Evolutionary conservation across 331 rosid species (phyloP).

Genomic region (Cucumis variabilis): DNA sequence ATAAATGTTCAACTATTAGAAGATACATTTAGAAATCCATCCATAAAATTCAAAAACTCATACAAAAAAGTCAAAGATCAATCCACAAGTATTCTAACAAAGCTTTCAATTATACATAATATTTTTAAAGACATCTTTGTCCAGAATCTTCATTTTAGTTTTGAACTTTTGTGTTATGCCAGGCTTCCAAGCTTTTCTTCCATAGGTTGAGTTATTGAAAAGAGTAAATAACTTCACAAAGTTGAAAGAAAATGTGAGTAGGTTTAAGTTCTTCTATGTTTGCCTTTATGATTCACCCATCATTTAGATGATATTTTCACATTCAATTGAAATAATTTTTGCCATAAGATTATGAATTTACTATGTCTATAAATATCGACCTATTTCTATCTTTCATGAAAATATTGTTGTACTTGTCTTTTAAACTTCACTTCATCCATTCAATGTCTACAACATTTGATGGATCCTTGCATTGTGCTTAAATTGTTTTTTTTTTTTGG

Average conservation of each 20-base stretch:
- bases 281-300: background rate
- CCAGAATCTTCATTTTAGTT: background rate
- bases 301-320: background rate
- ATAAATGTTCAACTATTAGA: too few species aligned
- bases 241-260: constrained; percentile 75
- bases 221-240: constrained; percentile 79
- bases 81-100: too few species aligned
- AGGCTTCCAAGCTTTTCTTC: constrained; percentile 87
- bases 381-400: background rate
- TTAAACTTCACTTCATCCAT: background rate
- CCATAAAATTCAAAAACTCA: too few species aligned
- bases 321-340: background rate
- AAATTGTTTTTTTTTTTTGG: too few species aligned
- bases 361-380: background rate
- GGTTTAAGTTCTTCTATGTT: background rate
- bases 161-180: constrained; percentile 43
- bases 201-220: constrained; percentile 73
- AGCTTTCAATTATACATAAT: too few species aligned
- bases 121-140: too few species aligned
- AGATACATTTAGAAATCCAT: too few species aligned
- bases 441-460: background rate
- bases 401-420: background rate
- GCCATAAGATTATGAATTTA: background rate
- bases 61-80: too few species aligned
- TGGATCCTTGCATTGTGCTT: background rate